Percentiles rank a stretch among this genome's conserved stretches.
Conservation (phyloP, 1,284 basidiomycete genomes). For the Pterula multifida region DNA sequence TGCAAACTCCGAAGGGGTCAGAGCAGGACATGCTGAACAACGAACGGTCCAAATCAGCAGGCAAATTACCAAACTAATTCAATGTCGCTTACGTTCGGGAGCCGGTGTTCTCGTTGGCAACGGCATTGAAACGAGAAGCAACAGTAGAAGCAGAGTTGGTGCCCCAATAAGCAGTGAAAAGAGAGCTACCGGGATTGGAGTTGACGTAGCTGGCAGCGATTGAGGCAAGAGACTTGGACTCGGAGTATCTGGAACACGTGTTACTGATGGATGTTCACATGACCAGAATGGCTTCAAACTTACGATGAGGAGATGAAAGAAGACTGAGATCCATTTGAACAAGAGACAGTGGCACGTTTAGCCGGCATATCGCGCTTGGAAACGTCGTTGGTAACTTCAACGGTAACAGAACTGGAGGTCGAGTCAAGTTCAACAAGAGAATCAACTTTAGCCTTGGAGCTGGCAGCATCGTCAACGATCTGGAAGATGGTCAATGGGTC, state of each 20-base stretch:
- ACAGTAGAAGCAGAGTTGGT: slow-evolving; percentile 19
- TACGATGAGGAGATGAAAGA: slow-evolving; percentile 24
- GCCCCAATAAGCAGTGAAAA: slow-evolving; percentile 24
- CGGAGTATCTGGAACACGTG: slow-evolving; percentile 17
- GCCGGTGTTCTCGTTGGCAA: slow-evolving; percentile 21
- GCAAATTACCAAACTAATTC: no score
- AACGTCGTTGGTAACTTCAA: slow-evolving; percentile 22
- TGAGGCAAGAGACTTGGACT: slow-evolving; percentile 22
- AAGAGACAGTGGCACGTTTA: slow-evolving; percentile 22
- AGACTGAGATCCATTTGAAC: slow-evolving; percentile 17
- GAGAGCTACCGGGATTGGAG: slow-evolving; percentile 17
- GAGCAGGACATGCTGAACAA: slow-evolving; percentile 20
- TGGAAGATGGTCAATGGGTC: slow-evolving; percentile 4
- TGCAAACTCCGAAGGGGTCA: slow-evolving; percentile 21
- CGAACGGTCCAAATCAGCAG: no score
- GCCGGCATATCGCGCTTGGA: slow-evolving; percentile 18
- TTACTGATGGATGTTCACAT: neutral
- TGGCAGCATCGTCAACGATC: slow-evolving; percentile 7
- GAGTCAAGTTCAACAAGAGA: slow-evolving; percentile 15
- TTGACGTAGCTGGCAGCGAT: slow-evolving; percentile 19
- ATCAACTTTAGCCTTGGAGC: slow-evolving; percentile 15
- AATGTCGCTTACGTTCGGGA: slow-evolving; percentile 19
- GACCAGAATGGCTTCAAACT: neutral
- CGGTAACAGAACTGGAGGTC: slow-evolving; percentile 15
- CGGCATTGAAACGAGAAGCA: slow-evolving; percentile 18